These are phyloP conservation scores for Chondrus crispus DNA, from an alignment of 23 red algal genomes.

Conservation along the genomic window DNA sequence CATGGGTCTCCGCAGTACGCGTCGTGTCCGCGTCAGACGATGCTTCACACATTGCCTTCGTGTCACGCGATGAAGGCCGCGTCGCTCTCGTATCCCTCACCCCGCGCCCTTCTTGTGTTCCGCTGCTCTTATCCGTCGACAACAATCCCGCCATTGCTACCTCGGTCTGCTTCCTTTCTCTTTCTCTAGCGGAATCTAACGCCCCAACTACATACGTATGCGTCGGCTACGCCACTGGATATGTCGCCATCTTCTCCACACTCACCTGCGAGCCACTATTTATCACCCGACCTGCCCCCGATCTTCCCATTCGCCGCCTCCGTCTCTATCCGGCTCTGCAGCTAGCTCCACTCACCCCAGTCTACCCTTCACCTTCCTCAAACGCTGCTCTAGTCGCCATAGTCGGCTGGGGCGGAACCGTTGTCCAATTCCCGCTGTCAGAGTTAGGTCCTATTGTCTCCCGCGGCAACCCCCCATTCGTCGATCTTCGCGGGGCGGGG, in stretches of 20 bases:
- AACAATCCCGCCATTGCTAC: background rate
- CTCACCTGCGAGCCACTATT: background rate
- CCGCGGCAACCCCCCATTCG: background rate
- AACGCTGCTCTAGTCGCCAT: slow-evolving; percentile 40
- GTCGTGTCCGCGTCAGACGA: slow-evolving; percentile 41
- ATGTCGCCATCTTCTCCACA: slow-evolving; percentile 37
- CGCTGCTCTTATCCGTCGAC: background rate
- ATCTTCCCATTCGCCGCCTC: slow-evolving; percentile 44
- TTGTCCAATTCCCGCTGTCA: slow-evolving; percentile 31
- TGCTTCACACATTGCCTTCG: slow-evolving; percentile 32
- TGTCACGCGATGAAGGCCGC: slow-evolving; percentile 25
- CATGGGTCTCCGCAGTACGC: slow-evolving; percentile 44
- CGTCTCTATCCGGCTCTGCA: slow-evolving; percentile 26
- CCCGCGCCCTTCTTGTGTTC: background rate
- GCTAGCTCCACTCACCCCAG: background rate
- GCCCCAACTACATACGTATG: background rate
- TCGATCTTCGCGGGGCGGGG: slow-evolving; percentile 21
- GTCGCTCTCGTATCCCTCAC: background rate
- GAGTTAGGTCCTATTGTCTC: slow-evolving; percentile 19
- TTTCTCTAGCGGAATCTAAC: background rate
- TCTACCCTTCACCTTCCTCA: slow-evolving; percentile 15
- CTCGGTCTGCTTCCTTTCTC: background rate
- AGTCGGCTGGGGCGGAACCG: slow-evolving; percentile 28
- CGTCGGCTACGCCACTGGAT: slow-evolving; percentile 45
- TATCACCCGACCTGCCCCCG: background rate